Evolutionary conservation across 768 basidiomycete species (phyloP).

Genomic region (Trametes cingulata): DNA sequence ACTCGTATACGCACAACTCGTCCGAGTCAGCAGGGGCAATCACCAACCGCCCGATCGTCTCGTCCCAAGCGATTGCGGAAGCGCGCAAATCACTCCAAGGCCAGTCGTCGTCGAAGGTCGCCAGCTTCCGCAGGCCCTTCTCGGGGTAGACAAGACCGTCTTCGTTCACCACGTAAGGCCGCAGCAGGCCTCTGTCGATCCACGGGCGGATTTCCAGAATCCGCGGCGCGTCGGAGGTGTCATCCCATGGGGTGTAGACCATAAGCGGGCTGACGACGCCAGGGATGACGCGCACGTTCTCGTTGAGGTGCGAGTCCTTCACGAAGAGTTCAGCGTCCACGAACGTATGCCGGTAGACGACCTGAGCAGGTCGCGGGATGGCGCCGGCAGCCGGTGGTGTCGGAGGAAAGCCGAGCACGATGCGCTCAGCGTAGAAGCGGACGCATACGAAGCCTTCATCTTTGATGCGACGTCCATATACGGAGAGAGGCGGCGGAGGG

Average conservation of each 20-base stretch:
- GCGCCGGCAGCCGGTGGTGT: background rate
- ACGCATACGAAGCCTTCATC: conserved; percentile 8
- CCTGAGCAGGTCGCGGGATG: background rate
- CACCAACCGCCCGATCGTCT: conserved; percentile 60
- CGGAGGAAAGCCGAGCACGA: background rate
- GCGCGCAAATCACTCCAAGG: conserved; percentile 31
- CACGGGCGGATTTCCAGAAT: conserved; percentile 8
- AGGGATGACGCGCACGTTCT: conserved; percentile 7
- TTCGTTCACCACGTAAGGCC: background rate
- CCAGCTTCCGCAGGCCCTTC: background rate
- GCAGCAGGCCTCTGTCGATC: conserved; percentile 4
- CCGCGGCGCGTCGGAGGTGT: conserved; percentile 18
- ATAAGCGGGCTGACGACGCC: conserved; percentile 16
- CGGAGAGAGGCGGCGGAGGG: conserved; percentile 3
- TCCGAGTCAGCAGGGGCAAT: conserved; percentile 45
- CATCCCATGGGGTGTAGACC: conserved; percentile 4
- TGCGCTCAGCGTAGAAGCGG: conserved; percentile 10
- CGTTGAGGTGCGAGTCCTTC: background rate
- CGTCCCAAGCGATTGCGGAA: conserved; percentile 64
- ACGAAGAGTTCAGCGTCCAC: background rate
- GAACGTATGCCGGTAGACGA: conserved; percentile 2
- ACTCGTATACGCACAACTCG: conserved; percentile 50
- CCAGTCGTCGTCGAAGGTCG: background rate
- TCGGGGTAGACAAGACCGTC: background rate
- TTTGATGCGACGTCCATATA: background rate